phyloP scores from a whole-genome alignment of 192 early-diverging fungal genomes.

The Paraglomus occultum region DNA sequence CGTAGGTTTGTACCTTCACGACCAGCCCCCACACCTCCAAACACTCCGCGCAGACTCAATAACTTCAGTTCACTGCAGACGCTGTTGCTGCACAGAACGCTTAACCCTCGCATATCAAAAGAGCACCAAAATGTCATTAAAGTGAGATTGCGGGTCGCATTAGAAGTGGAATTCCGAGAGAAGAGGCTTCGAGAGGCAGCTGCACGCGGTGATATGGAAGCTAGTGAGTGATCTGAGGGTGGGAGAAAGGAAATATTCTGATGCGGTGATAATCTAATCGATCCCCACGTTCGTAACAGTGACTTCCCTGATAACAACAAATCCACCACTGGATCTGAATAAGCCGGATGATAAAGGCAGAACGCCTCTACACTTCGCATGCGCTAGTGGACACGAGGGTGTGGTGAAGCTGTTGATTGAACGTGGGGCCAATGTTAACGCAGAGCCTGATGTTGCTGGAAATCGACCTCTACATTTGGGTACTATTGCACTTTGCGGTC shows the following conservation, averaged over 20 bases:
- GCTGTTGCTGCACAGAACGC: conserved; percentile 17
- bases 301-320: neutral
- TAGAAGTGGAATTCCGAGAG: conserved; percentile 17
- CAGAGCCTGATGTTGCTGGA: conserved; percentile 22
- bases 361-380: conserved; percentile 29
- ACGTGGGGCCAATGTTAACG: conserved; percentile 25
- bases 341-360: conserved; percentile 19
- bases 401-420: conserved; percentile 12
- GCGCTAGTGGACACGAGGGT: conserved; percentile 14
- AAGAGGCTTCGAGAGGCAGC: conserved; percentile 12
- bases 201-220: conserved; percentile 11
- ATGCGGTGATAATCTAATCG: too few relatives aligned
- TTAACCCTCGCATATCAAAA: conserved; percentile 13
- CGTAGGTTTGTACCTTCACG: neutral
- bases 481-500: neutral
- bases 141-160: conserved; percentile 3
- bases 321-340: conserved; percentile 16
- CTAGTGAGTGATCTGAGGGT: neutral
- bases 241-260: too few relatives aligned
- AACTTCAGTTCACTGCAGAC: neutral
- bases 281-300: too few relatives aligned
- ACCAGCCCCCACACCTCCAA: conserved; percentile 12
- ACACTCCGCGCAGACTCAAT: neutral
- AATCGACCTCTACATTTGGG: conserved; percentile 28
- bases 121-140: conserved; percentile 12